A percentile compares a stretch with the other conserved stretches of the same genome.
phyloP scores from a whole-genome alignment of 2,329 filamentous ascomycete species.

The Penicillium sp. region DNA sequence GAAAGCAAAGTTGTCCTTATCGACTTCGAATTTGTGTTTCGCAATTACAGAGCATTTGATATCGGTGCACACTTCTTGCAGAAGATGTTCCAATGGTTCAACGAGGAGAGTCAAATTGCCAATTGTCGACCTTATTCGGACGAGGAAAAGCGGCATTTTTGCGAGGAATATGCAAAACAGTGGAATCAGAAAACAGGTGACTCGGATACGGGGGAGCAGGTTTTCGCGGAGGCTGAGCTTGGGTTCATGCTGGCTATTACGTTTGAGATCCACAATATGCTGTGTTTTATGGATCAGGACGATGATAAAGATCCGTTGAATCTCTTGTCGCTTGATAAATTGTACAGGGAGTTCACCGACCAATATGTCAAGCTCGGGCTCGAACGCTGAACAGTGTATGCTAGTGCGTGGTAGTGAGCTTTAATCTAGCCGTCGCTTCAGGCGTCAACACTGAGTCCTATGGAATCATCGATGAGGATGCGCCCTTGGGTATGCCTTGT shows the following conservation, averaged over 20 bases:
- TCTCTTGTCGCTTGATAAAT: no score
- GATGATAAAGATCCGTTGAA: no score
- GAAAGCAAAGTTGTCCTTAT: slow-evolving; percentile 16
- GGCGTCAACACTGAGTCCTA: no score
- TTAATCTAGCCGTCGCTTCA: no score
- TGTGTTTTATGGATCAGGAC: slow-evolving; percentile 16
- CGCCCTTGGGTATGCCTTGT: no score
- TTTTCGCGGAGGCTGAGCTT: slow-evolving; percentile 17
- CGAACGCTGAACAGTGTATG: no score
- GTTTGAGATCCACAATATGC: slow-evolving; percentile 20
- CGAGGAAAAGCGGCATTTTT: slow-evolving; percentile 18
- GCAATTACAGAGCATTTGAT: slow-evolving; percentile 17
- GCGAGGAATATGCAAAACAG: slow-evolving; percentile 16
- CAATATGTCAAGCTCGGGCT: no score
- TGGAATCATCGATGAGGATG: no score
- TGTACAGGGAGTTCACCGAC: no score
- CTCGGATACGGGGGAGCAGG: slow-evolving; percentile 16
- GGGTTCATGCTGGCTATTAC: slow-evolving; percentile 17
- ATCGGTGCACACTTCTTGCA: slow-evolving; percentile 21
- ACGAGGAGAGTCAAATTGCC: slow-evolving; percentile 15
- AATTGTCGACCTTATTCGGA: slow-evolving; percentile 14
- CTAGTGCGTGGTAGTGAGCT: no score
- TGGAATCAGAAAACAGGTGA: slow-evolving; percentile 19
- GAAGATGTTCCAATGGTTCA: slow-evolving; percentile 22
- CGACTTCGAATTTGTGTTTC: slow-evolving; percentile 20